Percentiles rank a stretch among this genome's conserved stretches.
Conservation (phyloP, 257 asterid species). For the Haberlea rhodopensis region DNA sequence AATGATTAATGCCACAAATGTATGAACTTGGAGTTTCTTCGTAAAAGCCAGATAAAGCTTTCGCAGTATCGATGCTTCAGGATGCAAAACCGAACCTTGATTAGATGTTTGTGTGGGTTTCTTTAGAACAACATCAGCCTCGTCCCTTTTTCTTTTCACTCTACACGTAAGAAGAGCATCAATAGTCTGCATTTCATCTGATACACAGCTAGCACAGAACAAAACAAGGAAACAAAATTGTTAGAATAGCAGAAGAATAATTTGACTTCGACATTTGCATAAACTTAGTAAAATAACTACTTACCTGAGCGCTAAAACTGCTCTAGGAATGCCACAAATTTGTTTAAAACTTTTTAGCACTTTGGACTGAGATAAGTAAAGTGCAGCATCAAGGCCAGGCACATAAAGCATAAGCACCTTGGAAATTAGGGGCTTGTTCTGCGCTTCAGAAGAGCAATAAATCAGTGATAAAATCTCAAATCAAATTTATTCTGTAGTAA, state of each 20-base stretch:
- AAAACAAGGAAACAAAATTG: conserved; percentile 25
- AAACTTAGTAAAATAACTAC: conserved; percentile 22
- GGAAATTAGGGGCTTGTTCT: conserved; percentile 91
- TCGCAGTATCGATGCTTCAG: conserved; percentile 5
- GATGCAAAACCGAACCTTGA: conserved; percentile 45
- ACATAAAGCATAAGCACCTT: conserved; percentile 88
- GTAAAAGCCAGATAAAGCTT: not conserved
- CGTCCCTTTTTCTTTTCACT: conserved; percentile 80
- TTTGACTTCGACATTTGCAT: not conserved
- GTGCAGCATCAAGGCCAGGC: conserved; percentile 98
- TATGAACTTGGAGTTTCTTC: conserved; percentile 1
- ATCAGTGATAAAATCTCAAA: not conserved
- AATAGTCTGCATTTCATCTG: conserved; percentile 88
- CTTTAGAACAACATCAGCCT: conserved; percentile 39
- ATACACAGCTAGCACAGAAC: conserved; percentile 66
- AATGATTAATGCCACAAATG: not conserved
- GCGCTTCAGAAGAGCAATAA: conserved; percentile 42
- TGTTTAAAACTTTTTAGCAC: conserved; percentile 63
- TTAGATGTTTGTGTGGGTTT: conserved; percentile 42
- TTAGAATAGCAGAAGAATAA: conserved; percentile 12
- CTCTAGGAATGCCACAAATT: conserved; percentile 77
- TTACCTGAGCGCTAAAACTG: conserved; percentile 87
- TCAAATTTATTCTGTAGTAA: not conserved
- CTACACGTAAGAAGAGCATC: conserved; percentile 89
- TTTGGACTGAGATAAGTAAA: conserved; percentile 78